A percentile compares a stretch with the other conserved stretches of the same genome.
Conservation (phyloP, 2,329 filamentous ascomycete species). For the Apiospora aurea region DNA sequence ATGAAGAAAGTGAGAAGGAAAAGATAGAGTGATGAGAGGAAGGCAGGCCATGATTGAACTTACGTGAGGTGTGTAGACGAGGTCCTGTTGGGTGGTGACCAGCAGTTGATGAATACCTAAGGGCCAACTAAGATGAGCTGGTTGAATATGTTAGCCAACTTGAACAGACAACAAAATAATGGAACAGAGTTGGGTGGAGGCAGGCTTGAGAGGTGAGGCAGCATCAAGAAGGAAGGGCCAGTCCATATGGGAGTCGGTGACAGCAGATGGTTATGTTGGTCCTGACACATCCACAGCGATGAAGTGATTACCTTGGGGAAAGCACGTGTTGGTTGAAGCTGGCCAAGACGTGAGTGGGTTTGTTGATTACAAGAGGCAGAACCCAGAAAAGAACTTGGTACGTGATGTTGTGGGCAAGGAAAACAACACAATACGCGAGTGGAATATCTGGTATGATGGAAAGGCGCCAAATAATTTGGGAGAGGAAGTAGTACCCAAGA, state of each 20-base stretch:
- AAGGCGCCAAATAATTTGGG: background rate
- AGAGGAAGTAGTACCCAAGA: background rate
- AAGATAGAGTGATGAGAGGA: no score
- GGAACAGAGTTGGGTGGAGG: background rate
- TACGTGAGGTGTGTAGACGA: background rate
- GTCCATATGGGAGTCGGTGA: background rate
- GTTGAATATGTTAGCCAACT: background rate
- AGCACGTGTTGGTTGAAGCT: background rate
- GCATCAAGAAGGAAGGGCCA: background rate
- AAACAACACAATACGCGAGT: background rate
- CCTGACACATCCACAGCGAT: background rate
- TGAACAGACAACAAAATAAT: background rate
- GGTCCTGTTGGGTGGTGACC: slow-evolving; percentile 5
- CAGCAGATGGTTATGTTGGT: background rate
- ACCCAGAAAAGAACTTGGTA: background rate
- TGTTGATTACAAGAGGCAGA: background rate
- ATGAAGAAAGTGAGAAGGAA: background rate
- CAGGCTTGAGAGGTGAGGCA: background rate
- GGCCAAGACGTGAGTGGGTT: background rate
- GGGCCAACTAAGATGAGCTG: background rate
- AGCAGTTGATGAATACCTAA: background rate
- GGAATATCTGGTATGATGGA: background rate
- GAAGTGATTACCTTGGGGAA: background rate
- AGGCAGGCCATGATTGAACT: background rate
- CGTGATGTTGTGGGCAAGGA: background rate